phyloP scores from a whole-genome alignment of 2,329 filamentous ascomycete species.

The Dothiorella sarmentorum region DNA sequence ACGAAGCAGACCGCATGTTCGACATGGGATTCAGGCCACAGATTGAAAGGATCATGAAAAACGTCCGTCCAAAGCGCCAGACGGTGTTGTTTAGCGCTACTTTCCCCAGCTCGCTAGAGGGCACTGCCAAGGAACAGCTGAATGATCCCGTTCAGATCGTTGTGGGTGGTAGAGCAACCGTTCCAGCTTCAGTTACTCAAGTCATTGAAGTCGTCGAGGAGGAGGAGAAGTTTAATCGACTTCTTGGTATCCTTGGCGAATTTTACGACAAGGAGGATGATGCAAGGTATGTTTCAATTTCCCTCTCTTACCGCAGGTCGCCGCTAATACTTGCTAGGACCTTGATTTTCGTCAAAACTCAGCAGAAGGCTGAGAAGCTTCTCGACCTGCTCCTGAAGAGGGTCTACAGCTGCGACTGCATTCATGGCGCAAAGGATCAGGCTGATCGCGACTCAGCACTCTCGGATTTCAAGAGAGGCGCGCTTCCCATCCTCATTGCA shows the following conservation, averaged over 20 bases:
- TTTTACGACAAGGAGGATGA: constrained; percentile 86
- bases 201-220: constrained; percentile 80
- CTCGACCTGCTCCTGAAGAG: constrained; percentile 76
- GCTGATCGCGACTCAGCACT: constrained; percentile 90
- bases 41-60: constrained; percentile 92
- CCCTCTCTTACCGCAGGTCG: neutral
- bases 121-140: constrained; percentile 82
- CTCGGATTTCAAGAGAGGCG: constrained; percentile 86
- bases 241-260: constrained; percentile 83
- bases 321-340: constrained; percentile 38
- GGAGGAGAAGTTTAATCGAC: constrained; percentile 74
- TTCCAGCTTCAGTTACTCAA: constrained; percentile 75
- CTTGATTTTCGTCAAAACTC: constrained; percentile 86
- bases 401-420: constrained; percentile 87
- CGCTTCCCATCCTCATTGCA: constrained; percentile 85
- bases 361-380: constrained; percentile 81
- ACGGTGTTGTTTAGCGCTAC: constrained; percentile 96
- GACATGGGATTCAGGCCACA: constrained; percentile 99
- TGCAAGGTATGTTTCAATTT: constrained; percentile 51
- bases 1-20: constrained; percentile 98
- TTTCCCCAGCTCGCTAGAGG: constrained; percentile 90
- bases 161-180: constrained; percentile 76
- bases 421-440: constrained; percentile 92
- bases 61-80: constrained; percentile 87
- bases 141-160: constrained; percentile 85